A percentile compares a stretch with the other conserved stretches of the same genome.
phyloP scores from a whole-genome alignment of 768 basidiomycete genomes.

The Imleria badia region DNA sequence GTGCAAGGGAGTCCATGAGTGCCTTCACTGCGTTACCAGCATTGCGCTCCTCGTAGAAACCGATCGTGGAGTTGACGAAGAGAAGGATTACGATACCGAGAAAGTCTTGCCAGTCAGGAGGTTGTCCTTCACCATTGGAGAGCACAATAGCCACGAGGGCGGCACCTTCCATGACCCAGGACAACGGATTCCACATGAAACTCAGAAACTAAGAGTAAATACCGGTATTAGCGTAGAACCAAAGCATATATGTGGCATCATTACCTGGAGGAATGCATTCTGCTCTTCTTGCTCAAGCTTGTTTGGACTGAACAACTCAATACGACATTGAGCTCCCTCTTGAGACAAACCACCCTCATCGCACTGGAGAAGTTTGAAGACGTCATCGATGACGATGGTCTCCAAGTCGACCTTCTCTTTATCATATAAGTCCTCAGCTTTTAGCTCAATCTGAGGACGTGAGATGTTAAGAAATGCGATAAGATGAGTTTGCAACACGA shows the following conservation, averaged over 20 bases:
- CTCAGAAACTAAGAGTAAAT: conserved; percentile 62
- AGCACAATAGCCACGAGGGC: conserved; percentile 92
- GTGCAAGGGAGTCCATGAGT: conserved; percentile 98
- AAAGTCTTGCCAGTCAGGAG: conserved; percentile 98
- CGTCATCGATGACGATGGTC: conserved; percentile 94
- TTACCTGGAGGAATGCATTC: conserved; percentile 84
- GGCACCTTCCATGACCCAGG: conserved; percentile 99
- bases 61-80: conserved; percentile 93
- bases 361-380: conserved; percentile 94
- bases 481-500: conserved; percentile 5
- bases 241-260: conserved; percentile 5
- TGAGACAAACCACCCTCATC: conserved; percentile 71
- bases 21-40: conserved; percentile 99
- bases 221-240: not conserved
- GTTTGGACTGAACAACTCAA: conserved; percentile 95
- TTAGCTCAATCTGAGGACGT: conserved; percentile 67
- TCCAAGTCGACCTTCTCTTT: conserved; percentile 99
- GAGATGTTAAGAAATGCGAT: not conserved
- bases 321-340: conserved; percentile 79
- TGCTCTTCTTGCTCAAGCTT: conserved; percentile 90
- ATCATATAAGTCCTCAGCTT: conserved; percentile 92
- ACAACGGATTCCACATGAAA: conserved; percentile 99
- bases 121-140: conserved; percentile 82
- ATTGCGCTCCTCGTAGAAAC: conserved; percentile 97
- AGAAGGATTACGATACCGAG: conserved; percentile 91